Percentiles rank a stretch among this genome's conserved stretches.
Conservation (phyloP, 2,329 filamentous ascomycete species). For the Chaetothyriales sp. region DNA sequence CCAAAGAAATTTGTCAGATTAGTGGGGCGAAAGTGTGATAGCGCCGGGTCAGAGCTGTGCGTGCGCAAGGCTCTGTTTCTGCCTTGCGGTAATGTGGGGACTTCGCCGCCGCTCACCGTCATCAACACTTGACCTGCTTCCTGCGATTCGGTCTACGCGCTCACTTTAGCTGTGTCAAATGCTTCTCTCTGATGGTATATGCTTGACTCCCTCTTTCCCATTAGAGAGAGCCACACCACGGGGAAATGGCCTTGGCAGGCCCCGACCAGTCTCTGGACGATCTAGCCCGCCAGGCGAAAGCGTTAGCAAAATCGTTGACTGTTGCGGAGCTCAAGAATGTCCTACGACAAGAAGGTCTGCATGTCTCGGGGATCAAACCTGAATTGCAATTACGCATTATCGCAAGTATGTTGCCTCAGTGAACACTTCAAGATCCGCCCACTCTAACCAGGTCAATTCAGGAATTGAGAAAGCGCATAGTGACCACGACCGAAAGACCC, state of each 20-base stretch:
- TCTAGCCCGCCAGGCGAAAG: conserved; percentile 16
- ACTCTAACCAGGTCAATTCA: conserved; percentile 11
- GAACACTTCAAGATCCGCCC: conserved; percentile 2
- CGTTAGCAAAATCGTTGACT: conserved; percentile 41
- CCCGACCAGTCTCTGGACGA: neutral
- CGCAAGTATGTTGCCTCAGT: conserved; percentile 45
- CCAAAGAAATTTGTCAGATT: neutral
- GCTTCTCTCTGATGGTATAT: neutral
- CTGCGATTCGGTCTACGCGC: neutral
- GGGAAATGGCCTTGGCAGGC: neutral
- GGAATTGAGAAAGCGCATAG: conserved; percentile 15
- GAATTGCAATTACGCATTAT: conserved; percentile 67
- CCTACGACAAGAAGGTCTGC: conserved; percentile 59
- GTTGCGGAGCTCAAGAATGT: conserved; percentile 62
- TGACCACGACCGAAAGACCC: conserved; percentile 6
- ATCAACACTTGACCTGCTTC: neutral
- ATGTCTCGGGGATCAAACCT: conserved; percentile 72
- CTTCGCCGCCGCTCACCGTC: neutral
- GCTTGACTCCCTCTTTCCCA: neutral
- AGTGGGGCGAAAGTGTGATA: neutral
- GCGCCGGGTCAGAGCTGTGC: too few relatives aligned
- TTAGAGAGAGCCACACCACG: neutral
- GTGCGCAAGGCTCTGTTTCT: neutral
- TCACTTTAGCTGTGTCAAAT: neutral
- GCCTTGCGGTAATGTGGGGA: neutral